Base-by-base conservation (phyloP, 805 yeast species). In the Brettanomyces naardenensis region DNA sequence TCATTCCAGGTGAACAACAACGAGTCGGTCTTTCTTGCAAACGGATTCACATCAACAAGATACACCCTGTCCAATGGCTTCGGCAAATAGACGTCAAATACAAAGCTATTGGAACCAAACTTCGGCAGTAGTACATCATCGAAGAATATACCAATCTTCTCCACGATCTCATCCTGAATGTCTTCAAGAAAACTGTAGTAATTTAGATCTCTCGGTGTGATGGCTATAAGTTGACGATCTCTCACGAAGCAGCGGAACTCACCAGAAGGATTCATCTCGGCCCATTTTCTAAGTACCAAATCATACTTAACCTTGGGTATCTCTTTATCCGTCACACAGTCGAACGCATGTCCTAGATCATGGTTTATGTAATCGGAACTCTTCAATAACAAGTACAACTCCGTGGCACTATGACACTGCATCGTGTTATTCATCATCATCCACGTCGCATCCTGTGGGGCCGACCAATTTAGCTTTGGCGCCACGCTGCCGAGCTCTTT, bases 381-480 rank as follows among this genome's bases (percentile, higher is more conserved):
- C 51, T 90, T 90, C 37, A 92, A 60, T 6, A 92, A 59, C 34
- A 92, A 56, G 45, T 88, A 92, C 0, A 92, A 61, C 46, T 92
- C 99, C 28, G 79, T 71, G 0, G 81, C 76, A 23, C 69, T 71
- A 13, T 62, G 66, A 52, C 97, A 89, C 51, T 75, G 71, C 71
- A 82, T 72, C 3, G 85, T 70, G 50, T 86, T 84, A 23, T 82
- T 77, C 3, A 92, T 71, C 51, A 83, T 62, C 17, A 92, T 90
- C 98, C 97, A 92, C 0, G 79, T 73, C 2, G 97, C 85, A 61
- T 92, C 99, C 53, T 79, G 80, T 1, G 99, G 98, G 2, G 96
- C 83, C 1, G 97, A 87, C 98, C 98, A 92, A 64, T 92, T 92
- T 48, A 90, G 64, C 53, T 92, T 92, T 1, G 97, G 97, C 1